Conservation (phyloP, 78 protist genomes). For the Goniomonas avonlea region DNA sequence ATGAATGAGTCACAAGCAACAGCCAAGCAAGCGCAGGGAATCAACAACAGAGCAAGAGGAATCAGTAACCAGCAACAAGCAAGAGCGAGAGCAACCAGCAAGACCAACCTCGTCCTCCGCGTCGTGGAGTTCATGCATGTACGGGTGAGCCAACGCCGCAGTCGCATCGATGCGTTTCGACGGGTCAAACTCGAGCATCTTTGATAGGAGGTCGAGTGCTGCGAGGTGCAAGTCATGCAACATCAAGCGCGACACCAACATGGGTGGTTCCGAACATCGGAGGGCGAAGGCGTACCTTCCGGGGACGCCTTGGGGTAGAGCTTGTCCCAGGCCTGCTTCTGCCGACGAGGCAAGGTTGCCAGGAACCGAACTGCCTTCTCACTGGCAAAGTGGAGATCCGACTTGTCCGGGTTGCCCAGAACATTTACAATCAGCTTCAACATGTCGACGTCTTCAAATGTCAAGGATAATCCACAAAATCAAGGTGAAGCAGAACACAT, state of each 20-base stretch:
- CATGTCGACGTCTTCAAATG: constrained; percentile 63
- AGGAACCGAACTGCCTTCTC: constrained; percentile 12
- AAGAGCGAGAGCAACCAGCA: too few relatives aligned
- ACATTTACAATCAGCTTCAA: constrained; percentile 57
- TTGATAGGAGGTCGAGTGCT: constrained; percentile 73
- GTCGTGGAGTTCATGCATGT: constrained; percentile 12
- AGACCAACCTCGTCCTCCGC: background rate
- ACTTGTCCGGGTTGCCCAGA: constrained; percentile 74
- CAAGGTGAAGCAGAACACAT: too few relatives aligned
- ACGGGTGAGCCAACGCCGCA: constrained; percentile 19
- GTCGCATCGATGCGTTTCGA: constrained; percentile 64
- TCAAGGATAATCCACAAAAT: background rate
- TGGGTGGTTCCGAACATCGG: too few relatives aligned
- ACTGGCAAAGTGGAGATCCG: constrained; percentile 52
- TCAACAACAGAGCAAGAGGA: too few relatives aligned
- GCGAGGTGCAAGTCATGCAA: too few relatives aligned
- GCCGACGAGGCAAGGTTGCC: background rate
- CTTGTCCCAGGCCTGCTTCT: background rate
- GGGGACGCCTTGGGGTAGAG: constrained; percentile 27
- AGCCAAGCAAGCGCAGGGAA: too few relatives aligned
- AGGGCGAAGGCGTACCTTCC: background rate
- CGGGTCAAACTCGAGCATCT: constrained; percentile 83
- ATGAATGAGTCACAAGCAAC: too few relatives aligned
- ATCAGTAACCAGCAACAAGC: too few relatives aligned
- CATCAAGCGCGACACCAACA: background rate